Base-by-base conservation (phyloP, 1,284 basidiomycete genomes). In the Austroboletus novae-zelandiae region DNA sequence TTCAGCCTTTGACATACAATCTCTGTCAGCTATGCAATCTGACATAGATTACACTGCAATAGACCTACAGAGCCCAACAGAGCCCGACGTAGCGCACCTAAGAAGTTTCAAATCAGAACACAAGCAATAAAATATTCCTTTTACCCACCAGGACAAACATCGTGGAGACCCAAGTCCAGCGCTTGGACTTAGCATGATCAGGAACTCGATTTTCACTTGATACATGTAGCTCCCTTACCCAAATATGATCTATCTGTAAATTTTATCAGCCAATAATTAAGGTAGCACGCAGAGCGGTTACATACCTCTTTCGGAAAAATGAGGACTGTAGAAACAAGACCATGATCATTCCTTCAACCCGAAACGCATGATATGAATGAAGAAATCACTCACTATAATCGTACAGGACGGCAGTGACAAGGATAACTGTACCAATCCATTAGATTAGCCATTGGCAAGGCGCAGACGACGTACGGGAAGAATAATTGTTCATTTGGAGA, bases 341-440 rank as follows among this genome's bases (percentile, higher is more conserved):
- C 3, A 11, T 1, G 11, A 25, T 17, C 8, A 11, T 41, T 17
- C 17, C 17, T 17, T 41, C 27, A n/a, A 30, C 8, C 9, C 25
- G 4, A 14, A 7, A 11, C 32, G 10, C 8, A 34, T 11, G 13
- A 1, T 1, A 8, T 14, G 10, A 14, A n/a, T 8, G 30, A 1
- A 25, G 10, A 15, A 1, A 29, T 20, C 1, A 37, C 57, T 37
- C 43, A 61, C 59, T 1, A 17, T 60, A 59, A 35, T 59, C 58
- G 31, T 59, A 62, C 14, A 9, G 31, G 1, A 55, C 45, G 4
- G 3, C n/a, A 8, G 45, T 29, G 18, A 46, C 20, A 2, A 39
- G 7, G 9, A 47, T 4, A 5, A 55, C 57, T 57, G 34, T 0
- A 9, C 5, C 30, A 13, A 5, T 36, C 7, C 4, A n/a, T 46